Conservation (phyloP, 2,329 filamentous ascomycete species). For the Hypoxylon sp. region DNA sequence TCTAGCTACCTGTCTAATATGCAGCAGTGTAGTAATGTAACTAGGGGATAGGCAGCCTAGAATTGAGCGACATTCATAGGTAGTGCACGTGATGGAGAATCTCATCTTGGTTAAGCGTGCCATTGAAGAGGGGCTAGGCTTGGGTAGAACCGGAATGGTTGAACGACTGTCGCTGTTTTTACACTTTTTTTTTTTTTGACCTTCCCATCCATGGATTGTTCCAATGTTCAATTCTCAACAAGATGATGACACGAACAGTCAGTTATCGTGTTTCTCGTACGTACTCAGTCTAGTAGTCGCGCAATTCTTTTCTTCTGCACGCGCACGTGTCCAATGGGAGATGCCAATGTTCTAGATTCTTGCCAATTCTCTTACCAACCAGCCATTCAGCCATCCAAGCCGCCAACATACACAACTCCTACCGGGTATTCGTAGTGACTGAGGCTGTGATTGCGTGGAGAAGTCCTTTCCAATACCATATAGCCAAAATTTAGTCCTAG, state of each 20-base stretch:
- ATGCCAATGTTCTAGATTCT: conserved; percentile 35
- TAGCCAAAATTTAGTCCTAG: conserved; percentile 1
- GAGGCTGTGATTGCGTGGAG: conserved; percentile 30
- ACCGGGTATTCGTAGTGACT: conserved; percentile 2
- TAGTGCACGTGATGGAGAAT: conserved; percentile 24
- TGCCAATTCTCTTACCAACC: conserved; percentile 9
- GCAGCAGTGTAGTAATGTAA: no score
- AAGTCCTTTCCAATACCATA: neutral
- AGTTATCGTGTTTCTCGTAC: conserved; percentile 24
- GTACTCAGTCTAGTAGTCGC: neutral
- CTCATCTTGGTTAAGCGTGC: conserved; percentile 13
- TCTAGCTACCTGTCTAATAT: neutral
- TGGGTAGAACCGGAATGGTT: conserved; percentile 6
- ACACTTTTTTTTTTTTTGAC: conserved; percentile 26
- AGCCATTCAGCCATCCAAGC: neutral
- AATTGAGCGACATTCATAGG: conserved; percentile 6
- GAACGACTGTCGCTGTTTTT: conserved; percentile 27
- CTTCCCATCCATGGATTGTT: neutral
- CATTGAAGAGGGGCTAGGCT: conserved; percentile 17
- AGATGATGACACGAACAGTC: conserved; percentile 2
- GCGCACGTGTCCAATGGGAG: conserved; percentile 21
- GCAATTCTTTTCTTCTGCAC: conserved; percentile 17
- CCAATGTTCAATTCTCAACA: conserved; percentile 3
- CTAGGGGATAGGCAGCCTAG: neutral
- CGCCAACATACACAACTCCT: neutral